A percentile compares a stretch with the other conserved stretches of the same genome.
phyloP scores from a whole-genome alignment of 179 eudicot species.

The Gypsophila paniculata region DNA sequence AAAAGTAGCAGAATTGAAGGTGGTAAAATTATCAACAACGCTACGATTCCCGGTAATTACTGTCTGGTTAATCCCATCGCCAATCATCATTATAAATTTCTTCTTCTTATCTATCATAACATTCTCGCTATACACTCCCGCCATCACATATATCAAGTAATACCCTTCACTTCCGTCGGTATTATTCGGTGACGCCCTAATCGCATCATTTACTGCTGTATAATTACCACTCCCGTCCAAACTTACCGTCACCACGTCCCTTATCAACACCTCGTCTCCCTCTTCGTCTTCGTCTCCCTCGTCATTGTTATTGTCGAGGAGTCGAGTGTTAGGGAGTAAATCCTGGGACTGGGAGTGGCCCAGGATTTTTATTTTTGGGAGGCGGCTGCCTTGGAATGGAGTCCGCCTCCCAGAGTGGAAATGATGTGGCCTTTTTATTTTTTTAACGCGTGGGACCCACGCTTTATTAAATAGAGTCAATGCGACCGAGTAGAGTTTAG shows the following conservation, averaged over 20 bases:
- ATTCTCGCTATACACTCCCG: conserved; percentile 63
- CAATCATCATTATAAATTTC: conserved; percentile 69
- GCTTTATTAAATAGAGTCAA: conserved; percentile 55
- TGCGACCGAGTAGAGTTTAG: conserved; percentile 53
- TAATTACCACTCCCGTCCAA: conserved; percentile 55
- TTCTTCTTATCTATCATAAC: conserved; percentile 57
- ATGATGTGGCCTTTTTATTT: conserved; percentile 15
- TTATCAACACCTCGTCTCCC: conserved; percentile 36
- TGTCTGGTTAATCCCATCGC: conserved; percentile 79
- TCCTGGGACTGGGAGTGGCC: conserved; percentile 15
- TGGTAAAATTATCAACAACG: conserved; percentile 60
- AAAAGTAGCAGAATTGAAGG: conserved; percentile 70
- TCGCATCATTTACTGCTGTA: conserved; percentile 51
- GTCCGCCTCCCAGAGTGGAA: conserved; percentile 8
- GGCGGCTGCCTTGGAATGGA: conserved; percentile 31
- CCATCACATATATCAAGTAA: conserved; percentile 54
- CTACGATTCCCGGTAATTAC: conserved; percentile 69
- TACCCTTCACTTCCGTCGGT: conserved; percentile 41
- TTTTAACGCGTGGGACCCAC: conserved; percentile 43
- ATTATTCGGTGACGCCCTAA: conserved; percentile 58
- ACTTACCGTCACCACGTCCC: conserved; percentile 56
- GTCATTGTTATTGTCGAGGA: conserved; percentile 24
- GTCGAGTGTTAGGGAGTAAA: conserved; percentile 18
- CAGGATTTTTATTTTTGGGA: conserved; percentile 38
- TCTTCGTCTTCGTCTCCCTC: neutral